A percentile compares a stretch with the other conserved stretches of the same genome.
Evolutionary conservation across 257 asterid species (phyloP).

Genomic region (Petrea volubilis): DNA sequence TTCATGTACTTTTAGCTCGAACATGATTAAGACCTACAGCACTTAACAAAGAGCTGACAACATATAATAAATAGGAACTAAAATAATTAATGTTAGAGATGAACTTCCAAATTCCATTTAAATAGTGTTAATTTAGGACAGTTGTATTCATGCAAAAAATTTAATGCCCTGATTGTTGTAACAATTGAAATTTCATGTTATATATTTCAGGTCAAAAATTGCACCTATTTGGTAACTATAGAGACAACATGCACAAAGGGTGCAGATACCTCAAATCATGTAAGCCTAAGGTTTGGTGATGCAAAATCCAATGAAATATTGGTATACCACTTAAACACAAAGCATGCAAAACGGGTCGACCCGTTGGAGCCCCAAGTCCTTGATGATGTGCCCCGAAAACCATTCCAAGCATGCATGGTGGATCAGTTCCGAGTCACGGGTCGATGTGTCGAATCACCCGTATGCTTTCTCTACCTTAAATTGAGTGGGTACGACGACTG

Average conservation of each 20-base stretch:
- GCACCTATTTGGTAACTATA: conserved; percentile 40
- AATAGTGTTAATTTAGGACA: too few species aligned
- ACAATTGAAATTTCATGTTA: too few species aligned
- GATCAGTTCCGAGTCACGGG: conserved; percentile 44
- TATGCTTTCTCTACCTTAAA: conserved; percentile 45
- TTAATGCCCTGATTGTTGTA: too few species aligned
- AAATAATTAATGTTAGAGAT: too few species aligned
- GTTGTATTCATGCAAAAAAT: too few species aligned
- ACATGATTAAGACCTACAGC: too few species aligned
- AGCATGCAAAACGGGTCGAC: conserved; percentile 48
- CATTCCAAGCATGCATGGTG: conserved; percentile 48
- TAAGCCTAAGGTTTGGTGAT: conserved; percentile 54
- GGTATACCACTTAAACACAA: conserved; percentile 41
- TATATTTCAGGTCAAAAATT: conserved; percentile 34
- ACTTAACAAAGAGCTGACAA: too few species aligned
- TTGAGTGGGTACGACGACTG: conserved; percentile 43
- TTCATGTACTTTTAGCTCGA: too few species aligned
- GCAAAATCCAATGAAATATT: conserved; percentile 41
- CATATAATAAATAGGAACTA: too few species aligned
- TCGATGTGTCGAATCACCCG: conserved; percentile 40
- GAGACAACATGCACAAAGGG: conserved; percentile 47
- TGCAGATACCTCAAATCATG: conserved; percentile 43
- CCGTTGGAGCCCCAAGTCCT: conserved; percentile 50
- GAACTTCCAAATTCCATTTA: too few species aligned
- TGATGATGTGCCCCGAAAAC: conserved; percentile 46